Evolutionary conservation across 768 basidiomycete genomes (phyloP), one percentile per base, ranked within the genome.

Genomic region (Podaxis carcinomalis): DNA sequence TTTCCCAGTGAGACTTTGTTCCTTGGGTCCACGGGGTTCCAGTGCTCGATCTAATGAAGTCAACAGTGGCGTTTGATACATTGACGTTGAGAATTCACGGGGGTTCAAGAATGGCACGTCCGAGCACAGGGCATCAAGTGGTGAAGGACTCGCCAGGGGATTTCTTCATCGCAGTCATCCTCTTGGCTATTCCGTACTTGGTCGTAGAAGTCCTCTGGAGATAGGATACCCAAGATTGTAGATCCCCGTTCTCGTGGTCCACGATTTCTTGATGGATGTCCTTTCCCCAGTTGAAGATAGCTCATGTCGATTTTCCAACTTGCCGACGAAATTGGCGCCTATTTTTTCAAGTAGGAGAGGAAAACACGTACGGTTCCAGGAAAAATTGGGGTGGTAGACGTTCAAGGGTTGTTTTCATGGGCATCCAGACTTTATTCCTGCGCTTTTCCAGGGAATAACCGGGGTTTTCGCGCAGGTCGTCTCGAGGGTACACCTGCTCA

Each of bases 71-170:
- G 5, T 44, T 9, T 14, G 2, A 19, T 7, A 6, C 11, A 6
- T 9, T 7, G 16, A 7, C 14, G 21, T 52, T 14, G 51, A 54
- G 57, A 36, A 61, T 64, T 25, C 23, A 75, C 69, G 1, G 75
- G 75, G 76, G 60, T 77, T 75, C n/a, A 77, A 65, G 60, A 76
- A 76, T 9, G 75, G 73, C 3, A 77, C 72, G 2, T 73, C 76
- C 21, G 70, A 64, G 58, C 76, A 77, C 4, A 77, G 62, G n/a
- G 72, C 71, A 42, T 74, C 70, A 44, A 73, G 74, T 0, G 74
- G 74, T 2, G 67, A 68, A 11, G 72, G 72, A 55, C 70, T 73
- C 68, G 66, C 68, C 57, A 52, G 64, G 4, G 69, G 72, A 32
- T 60, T 60, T 64, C 7, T 68, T 69, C 37, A 73, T 66, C 21